These are phyloP conservation scores for Beauveria varroae DNA, from an alignment of 2,329 filamentous ascomycete species.

Conservation along the genomic window DNA sequence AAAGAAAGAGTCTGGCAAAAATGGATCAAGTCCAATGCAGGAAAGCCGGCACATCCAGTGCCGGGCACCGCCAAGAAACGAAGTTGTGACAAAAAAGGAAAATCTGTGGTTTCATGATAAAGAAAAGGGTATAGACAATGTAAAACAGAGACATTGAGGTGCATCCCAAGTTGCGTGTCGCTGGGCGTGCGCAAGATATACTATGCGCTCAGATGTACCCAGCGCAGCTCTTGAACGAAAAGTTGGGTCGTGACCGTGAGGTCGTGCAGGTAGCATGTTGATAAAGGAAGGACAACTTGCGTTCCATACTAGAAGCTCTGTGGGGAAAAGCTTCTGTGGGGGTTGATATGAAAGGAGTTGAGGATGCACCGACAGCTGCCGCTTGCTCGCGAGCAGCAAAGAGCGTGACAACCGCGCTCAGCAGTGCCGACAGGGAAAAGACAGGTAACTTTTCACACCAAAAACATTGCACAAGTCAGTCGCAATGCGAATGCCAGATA, in stretches of 20 bases:
- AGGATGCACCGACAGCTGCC: neutral
- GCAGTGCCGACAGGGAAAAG: neutral
- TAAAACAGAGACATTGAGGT: constrained; percentile 7
- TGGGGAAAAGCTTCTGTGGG: neutral
- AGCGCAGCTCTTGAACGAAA: neutral
- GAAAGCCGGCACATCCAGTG: neutral
- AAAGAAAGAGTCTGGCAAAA: constrained; percentile 3
- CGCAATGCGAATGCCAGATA: neutral
- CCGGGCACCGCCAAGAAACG: neutral
- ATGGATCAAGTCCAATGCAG: neutral
- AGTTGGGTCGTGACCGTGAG: neutral
- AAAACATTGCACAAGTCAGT: neutral
- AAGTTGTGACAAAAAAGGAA: constrained; percentile 1
- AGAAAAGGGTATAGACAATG: constrained; percentile 11
- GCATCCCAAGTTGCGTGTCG: constrained; percentile 6
- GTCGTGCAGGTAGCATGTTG: neutral
- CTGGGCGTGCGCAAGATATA: neutral
- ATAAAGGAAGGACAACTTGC: neutral
- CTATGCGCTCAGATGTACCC: neutral
- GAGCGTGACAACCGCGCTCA: neutral
- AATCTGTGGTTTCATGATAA: constrained; percentile 5
- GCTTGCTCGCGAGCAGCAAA: neutral
- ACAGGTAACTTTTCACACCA: neutral
- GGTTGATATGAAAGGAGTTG: neutral
- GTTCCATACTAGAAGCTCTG: neutral